Conservation (phyloP, 495 filamentous ascomycete genomes). For the Parathielavia appendiculata region DNA sequence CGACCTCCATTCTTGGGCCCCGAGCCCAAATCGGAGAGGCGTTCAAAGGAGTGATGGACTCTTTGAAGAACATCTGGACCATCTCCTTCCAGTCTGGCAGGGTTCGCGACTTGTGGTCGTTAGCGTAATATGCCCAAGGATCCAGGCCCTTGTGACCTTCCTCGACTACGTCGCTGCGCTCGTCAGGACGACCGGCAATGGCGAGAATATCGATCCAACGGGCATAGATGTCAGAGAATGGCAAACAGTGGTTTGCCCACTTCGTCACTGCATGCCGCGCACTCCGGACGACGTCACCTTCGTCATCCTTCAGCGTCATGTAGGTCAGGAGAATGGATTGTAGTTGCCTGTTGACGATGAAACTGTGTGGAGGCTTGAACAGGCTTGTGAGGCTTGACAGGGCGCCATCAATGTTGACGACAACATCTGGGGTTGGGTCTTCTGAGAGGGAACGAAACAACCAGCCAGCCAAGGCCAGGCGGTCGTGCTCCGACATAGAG, state of each 20-base stretch:
- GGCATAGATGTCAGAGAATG: conserved; percentile 69
- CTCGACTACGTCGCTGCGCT: conserved; percentile 77
- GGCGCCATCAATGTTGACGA: conserved; percentile 83
- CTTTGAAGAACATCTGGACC: conserved; percentile 42
- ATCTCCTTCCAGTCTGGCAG: conserved; percentile 48
- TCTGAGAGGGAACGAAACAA: conserved; percentile 76
- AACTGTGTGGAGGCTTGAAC: conserved; percentile 46
- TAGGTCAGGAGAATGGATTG: conserved; percentile 57
- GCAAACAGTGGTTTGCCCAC: conserved; percentile 85
- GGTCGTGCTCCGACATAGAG: conserved; percentile 46
- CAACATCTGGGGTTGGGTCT: conserved; percentile 69
- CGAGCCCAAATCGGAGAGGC: conserved; percentile 2
- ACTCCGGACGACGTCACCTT: conserved; percentile 52
- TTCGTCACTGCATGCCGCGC: conserved; percentile 78
- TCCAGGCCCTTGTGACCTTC: conserved; percentile 84
- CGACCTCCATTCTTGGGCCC: conserved; percentile 29
- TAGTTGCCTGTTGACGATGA: conserved; percentile 28
- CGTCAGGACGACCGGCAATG: conserved; percentile 54
- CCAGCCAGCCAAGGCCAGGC: conserved; percentile 61
- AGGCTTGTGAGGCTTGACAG: conserved; percentile 61
- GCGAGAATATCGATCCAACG: conserved; percentile 87
- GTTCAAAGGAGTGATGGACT: conserved; percentile 30
- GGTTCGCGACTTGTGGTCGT: conserved; percentile 29
- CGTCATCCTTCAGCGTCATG: conserved; percentile 57
- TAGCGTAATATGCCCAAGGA: conserved; percentile 45